Evolutionary conservation across 2,329 filamentous ascomycete genomes (phyloP), one percentile per base, ranked within the genome.

Genomic region (Paecilomyces fulvus): DNA sequence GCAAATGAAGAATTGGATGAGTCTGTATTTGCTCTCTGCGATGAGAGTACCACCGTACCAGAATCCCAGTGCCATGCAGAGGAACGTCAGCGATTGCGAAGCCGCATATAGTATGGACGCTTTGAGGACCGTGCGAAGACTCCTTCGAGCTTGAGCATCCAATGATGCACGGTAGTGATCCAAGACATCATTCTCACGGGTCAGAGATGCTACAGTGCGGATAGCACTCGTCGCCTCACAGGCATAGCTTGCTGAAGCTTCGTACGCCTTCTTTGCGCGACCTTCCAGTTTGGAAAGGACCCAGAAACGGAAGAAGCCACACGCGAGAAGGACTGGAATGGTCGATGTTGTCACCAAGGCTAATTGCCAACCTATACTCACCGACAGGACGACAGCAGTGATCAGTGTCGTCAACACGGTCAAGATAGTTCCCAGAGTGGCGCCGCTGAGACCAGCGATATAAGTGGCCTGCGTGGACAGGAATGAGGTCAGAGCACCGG

Each of bases 201-300:
- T 96, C 49, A 99, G 80, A 8, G 90, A 89, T 3, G 92, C 92
- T 9, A 97, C 92, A 2, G 94, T 97, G 53, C 92, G 88, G 63
- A 97, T 96, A 6, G 92, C 89, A 1, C 90, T 92, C 30, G 95
- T 95, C 49, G 92, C 92, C 73, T 99, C 94, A 51, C 92, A 94
- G 10, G 94, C 94, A 68, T 88, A 95, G 56, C 86, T 87, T 7
- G 92, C 92, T 57, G 90, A 92, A 56, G 81, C 77, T 67, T 90
- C 82, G 69, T 97, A 92, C 3, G 90, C 86, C 61, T 80, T 79
- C 77, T 94, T 95, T 1, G 90, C 86, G 23, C 89, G 87, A 37
- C 80, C 80, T 74, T 89, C 88, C 77, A 90, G 96, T 61, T 84
- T 82, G 1, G 89, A 85, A 21, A 95, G 80, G 74, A 94, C 86